Base-by-base conservation (phyloP, 2,329 filamentous ascomycete species). In the Phaeosphaeria sp. region DNA sequence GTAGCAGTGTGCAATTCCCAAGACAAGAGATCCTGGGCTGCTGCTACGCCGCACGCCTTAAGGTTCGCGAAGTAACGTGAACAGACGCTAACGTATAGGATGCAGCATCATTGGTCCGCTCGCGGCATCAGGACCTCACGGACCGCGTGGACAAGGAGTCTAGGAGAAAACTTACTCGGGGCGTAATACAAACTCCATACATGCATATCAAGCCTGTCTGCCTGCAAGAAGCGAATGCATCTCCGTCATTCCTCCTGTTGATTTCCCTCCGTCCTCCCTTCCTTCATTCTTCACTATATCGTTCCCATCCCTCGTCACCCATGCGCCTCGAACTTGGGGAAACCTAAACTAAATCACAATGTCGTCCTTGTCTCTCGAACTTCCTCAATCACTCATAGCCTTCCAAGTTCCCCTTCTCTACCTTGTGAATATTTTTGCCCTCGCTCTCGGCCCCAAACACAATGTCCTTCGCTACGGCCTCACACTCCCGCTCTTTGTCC, bases 391-490 rank as follows among this genome's bases (percentile, higher is more conserved):
- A 22, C 50, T 66, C 15, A 33, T 46, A 4, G 9, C 43, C 6
- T 39, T 63, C 6, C 64, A 68, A 36, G 10, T 65, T 4, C 63
- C 60, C 7, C 56, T 71, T 13, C 22, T 72, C 13, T 46, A 57
- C 27, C 6, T 62, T 1, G 54, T 30, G 25, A 67, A 66, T 41
- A 42, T 62, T 23, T 11, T 70, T 7, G 54, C 62, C 2, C 64
- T 72, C 10, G 56, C 63, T 5, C 41, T 65, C 13, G 58, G 58
- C 3, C 62, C 62, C 0, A 27, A 36, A 10, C 44, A 50, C 22
- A 64, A 57, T 6, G 1, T 60, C 11, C 11, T 62, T 7, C 59
- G 60, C 17, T 42, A 64, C 6, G 39, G 27, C 1, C 43, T 65
- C 41, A 66, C 56, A 27, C 41, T 71, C 1, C 69, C 71, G 0